Conservation (phyloP, 306 rosid genomes). For the Vigna reflexopilosa region DNA sequence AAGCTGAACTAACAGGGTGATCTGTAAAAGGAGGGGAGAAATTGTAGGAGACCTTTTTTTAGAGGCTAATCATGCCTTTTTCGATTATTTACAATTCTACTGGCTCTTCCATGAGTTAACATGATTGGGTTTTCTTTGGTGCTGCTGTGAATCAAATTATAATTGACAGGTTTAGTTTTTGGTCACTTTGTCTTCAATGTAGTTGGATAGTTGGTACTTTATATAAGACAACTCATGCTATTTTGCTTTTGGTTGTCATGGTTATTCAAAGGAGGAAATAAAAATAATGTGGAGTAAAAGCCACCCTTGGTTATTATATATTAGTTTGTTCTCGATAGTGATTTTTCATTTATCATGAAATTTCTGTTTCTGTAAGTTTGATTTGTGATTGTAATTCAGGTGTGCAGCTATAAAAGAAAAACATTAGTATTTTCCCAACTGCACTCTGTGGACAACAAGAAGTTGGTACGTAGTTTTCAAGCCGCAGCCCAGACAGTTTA, state of each 20-base stretch:
- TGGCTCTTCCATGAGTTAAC: slow-evolving; percentile 12
- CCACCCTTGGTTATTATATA: neutral
- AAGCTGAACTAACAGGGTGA: neutral
- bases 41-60: slow-evolving; percentile 15
- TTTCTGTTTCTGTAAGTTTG: slow-evolving; percentile 35
- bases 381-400: slow-evolving; percentile 39
- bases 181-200: neutral
- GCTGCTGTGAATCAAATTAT: neutral
- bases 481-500: slow-evolving; percentile 20
- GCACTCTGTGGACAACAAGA: slow-evolving; percentile 38
- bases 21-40: neutral
- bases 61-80: slow-evolving; percentile 9
- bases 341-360: slow-evolving; percentile 18
- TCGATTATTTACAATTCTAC: neutral
- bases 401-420: slow-evolving; percentile 48
- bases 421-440: slow-evolving; percentile 39
- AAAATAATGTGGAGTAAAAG: slow-evolving; percentile 5
- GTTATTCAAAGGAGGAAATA: neutral
- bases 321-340: neutral
- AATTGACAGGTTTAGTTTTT: slow-evolving; percentile 28
- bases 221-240: neutral
- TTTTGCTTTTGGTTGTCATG: slow-evolving; percentile 35
- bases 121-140: neutral
- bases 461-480: slow-evolving; percentile 36
- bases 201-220: neutral